phyloP scores from a whole-genome alignment of 805 yeast genomes.

The Kluyveromyces siamensis region DNA sequence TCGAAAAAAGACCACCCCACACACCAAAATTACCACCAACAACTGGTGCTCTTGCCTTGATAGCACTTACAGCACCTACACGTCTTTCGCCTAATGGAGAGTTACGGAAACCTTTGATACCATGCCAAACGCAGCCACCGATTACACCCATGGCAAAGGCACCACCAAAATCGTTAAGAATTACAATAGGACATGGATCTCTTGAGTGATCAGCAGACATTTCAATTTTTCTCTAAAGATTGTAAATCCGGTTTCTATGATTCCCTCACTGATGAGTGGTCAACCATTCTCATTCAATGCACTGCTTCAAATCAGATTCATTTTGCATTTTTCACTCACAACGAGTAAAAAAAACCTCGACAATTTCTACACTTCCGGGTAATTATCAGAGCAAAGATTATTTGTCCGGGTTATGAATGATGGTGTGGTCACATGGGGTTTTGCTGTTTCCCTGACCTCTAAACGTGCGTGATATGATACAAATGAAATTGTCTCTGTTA shows the following conservation, averaged over 20 bases:
- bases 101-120: conserved; percentile 96
- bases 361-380: background rate
- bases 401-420: background rate
- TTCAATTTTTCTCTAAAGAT: background rate
- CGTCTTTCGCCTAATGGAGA: conserved; percentile 96
- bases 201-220: conserved; percentile 96
- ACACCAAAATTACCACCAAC: conserved; percentile 99
- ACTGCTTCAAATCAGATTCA: background rate
- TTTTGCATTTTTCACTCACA: background rate
- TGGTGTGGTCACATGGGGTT: too few species aligned
- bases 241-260: background rate
- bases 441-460: too few species aligned
- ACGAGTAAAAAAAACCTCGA: background rate
- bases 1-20: conserved; percentile 98
- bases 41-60: conserved; percentile 95
- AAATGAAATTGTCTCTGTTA: too few species aligned
- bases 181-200: conserved; percentile 98
- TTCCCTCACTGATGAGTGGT: background rate
- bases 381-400: background rate
- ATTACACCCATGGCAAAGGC: conserved; percentile 99
- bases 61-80: conserved; percentile 79
- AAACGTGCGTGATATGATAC: too few species aligned
- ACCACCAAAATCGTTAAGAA: conserved; percentile 95
- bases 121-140: conserved; percentile 99
- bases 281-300: background rate